Evolutionary conservation across 2,329 filamentous ascomycete species (phyloP), one percentile per base, ranked within the genome.

Genomic region (Cryphonectria nitschkei): DNA sequence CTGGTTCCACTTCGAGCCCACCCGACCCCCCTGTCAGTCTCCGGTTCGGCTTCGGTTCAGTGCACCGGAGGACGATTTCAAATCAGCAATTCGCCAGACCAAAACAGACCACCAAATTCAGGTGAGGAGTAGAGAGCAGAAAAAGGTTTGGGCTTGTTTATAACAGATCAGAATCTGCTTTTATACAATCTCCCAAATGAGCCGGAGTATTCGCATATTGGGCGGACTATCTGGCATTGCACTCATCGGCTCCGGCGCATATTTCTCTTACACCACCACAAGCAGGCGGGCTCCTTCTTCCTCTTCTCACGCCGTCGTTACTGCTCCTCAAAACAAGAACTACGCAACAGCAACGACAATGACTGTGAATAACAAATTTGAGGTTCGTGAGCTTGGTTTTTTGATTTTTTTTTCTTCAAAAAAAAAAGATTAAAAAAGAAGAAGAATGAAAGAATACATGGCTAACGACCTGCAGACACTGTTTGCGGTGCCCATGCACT

Each of bases 401-500:
- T 26, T 26, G 26, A 13, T 66, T 46, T 37, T 26, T 14, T 43
- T 56, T 22, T 26, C 8, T 52, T 13, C 26, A 26, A 26, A 39
- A 39, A 39, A 9, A 39, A 39, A 37, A 37, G 11, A 37, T 37
- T 16, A 2, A 22, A 22, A 3, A 34, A 13, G 19, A 46, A 19
- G 11, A 16, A 54, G 37, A 39, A 39, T 34, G 37, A 39, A 41
- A 67, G n/a, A 16, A 56, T 26, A 5, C 32, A 52, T 34, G n/a
- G 29, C 54, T 61, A 46, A 72, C 68, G 54, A 19, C 50, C 14
- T n/a, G 52, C 43, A 98, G 92, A 97, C 95, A 73, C 92, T 95
- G 74, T 98, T 98, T 81, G 94, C 95, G 74, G 96, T 98, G 76
- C 95, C 94, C 69, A 91, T 98, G 85, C 94, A 91, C 82, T 98